phyloP scores from a whole-genome alignment of 345 rosid genomes.

The Carallia brachiata region DNA sequence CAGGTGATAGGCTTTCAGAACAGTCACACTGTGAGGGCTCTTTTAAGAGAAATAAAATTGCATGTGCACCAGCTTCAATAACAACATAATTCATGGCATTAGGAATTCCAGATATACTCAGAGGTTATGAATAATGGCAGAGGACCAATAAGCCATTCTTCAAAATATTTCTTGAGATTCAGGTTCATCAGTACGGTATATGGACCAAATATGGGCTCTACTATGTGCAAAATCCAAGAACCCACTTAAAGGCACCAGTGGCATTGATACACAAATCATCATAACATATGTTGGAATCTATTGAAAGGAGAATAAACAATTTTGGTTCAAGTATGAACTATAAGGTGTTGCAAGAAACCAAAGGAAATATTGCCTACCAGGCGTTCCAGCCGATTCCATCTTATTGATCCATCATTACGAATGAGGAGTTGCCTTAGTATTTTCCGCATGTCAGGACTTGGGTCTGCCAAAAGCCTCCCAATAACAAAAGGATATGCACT shows the following conservation, averaged over 20 bases:
- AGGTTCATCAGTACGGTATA: background rate
- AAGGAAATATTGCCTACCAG: slow-evolving; percentile 47
- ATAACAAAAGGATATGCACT: slow-evolving; percentile 88
- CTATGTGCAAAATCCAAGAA: background rate
- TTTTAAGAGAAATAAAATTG: background rate
- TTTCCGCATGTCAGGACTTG: slow-evolving; percentile 94
- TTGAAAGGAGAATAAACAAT: background rate
- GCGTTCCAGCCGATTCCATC: slow-evolving; percentile 94
- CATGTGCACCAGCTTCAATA: too few species aligned
- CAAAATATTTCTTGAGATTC: background rate
- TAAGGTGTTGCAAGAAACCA: background rate
- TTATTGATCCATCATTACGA: slow-evolving; percentile 74
- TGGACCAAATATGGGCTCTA: background rate
- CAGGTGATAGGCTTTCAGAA: background rate
- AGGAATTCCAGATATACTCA: too few species aligned
- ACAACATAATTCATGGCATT: too few species aligned
- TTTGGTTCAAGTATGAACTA: background rate
- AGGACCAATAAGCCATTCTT: background rate
- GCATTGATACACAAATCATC: background rate
- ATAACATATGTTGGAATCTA: background rate
- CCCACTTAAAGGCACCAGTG: background rate
- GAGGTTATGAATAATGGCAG: too few species aligned
- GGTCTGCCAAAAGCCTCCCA: slow-evolving; percentile 84
- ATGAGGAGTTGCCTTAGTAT: slow-evolving; percentile 84
- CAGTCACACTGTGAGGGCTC: background rate